Base-by-base conservation (phyloP, 495 filamentous ascomycete genomes). In the Xylaria intraflava region DNA sequence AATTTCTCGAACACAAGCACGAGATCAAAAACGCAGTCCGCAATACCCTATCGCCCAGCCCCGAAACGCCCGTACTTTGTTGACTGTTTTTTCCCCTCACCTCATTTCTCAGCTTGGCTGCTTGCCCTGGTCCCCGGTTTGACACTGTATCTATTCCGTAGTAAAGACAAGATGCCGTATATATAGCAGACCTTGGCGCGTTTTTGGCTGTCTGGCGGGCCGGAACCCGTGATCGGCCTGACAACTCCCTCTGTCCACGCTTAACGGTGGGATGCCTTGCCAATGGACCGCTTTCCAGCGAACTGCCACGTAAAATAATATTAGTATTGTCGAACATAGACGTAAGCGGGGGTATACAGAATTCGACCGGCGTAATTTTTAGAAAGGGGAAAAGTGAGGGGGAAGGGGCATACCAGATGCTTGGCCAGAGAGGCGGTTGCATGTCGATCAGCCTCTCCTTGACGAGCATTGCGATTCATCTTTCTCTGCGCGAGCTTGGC, bases 391-490 rank as follows among this genome's bases (percentile, higher is more conserved):
- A 30, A 26, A 31, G 12, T 29, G 6, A 4, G 2, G 6, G 46
- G 20, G 22, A 14, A 26, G 12, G 49, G 55, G 78, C 83, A 62
- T 79, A 96, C 89, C 81, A 98, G 79, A 75, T 96, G 91, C 76
- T 95, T 98, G 46, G 87, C 83, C 66, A 95, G 72, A 39, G 85
- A 77, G 8, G 85, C 84, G 49, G 84, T 84, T 46, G 84, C 85
- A 73, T 97, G 94, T 66, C 93, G 80, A 82, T 98, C 93, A 33
- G 90, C 90, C 76, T 98, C 93, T 73, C 93, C 93, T 77, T 88
- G 84, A 66, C 91, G 83, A 39, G 93, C 93, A 87, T 94, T 92
- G 55, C 92, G 79, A 75, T 98, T 97, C 90, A 94, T 96, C 84
- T 89, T 89, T 80, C 90, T 89, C 83, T 98, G 93, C 58, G 84